A percentile compares a stretch with the other conserved stretches of the same genome.
Evolutionary conservation across 1,139 yeast genomes (phyloP).

Genomic region (Meyerozyma elateridarum): DNA sequence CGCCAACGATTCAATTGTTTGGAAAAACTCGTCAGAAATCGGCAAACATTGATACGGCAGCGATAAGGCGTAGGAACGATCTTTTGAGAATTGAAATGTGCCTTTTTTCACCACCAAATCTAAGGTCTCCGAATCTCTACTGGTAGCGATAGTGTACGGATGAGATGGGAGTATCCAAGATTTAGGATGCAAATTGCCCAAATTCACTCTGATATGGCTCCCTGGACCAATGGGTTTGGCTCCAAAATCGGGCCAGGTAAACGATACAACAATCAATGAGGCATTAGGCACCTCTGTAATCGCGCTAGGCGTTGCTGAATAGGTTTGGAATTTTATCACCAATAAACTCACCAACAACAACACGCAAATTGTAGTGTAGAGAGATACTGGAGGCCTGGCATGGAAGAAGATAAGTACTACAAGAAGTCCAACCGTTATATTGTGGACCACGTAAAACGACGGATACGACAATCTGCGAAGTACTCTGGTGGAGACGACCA

Average conservation of each 20-base stretch:
- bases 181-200: constrained; percentile 13
- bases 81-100: constrained; percentile 11
- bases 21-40: constrained; percentile 12
- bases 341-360: constrained; percentile 14
- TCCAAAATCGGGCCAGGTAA: not conserved
- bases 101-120: constrained; percentile 23
- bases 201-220: constrained; percentile 32
- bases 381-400: constrained; percentile 40
- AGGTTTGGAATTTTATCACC: constrained; percentile 3
- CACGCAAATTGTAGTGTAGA: constrained; percentile 17
- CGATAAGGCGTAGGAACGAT: not conserved
- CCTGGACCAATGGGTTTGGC: constrained; percentile 17
- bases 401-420: constrained; percentile 31
- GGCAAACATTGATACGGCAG: not conserved
- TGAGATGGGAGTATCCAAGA: constrained; percentile 34
- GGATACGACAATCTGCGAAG: constrained; percentile 23
- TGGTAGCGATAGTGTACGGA: constrained; percentile 29
- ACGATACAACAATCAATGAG: not conserved
- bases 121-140: constrained; percentile 13
- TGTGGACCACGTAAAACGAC: constrained; percentile 33
- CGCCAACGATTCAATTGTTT: constrained; percentile 47
- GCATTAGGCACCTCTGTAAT: constrained; percentile 1
- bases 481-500: constrained; percentile 48
- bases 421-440: constrained; percentile 26
- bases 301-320: not conserved